Base-by-base conservation (phyloP, 1,139 yeast genomes). In the Hyphopichia burtonii region DNA sequence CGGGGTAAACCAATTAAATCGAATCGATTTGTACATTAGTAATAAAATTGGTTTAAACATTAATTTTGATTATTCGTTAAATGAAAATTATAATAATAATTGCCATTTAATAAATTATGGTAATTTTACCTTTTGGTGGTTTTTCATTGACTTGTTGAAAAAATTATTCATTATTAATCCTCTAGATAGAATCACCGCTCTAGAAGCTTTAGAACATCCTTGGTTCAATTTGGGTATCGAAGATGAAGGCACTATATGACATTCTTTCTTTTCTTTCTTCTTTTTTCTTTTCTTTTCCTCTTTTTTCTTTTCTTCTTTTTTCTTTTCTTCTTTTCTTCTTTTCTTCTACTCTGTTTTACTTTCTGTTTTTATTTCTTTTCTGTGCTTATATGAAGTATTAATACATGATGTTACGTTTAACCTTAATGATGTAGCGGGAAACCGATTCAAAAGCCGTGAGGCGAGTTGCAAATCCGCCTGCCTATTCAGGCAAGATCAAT, bases 171-270 rank as follows among this genome's bases (percentile, higher is more conserved):
- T 75, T 39, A 80, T 81, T 38, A 81, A 84, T 57, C 91, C 93
- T 3, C 62, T 71, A 1, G 74, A 77, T 46, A 66, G 94, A 54
- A 69, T 85, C 34, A 76, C 80, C 5, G 91, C 91, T 1, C 68
- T 72, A 44, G 87, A 83, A 42, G 90, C 91, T 1, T 65, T 86
- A 62, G 76, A 79, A 40, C 93, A 86, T 60, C 83, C 83, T 43
- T 86, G 93, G 91, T 86, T 86, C 59, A 77, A 79, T 52, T 72
- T 74, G 55, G 94, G 93, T 27, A 82, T 84, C 41, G 79, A 82
- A 53, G 94, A 85, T 63, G 91, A 85, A 53, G 93, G 87, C 11
- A 25, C 28, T 10, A 25, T 25, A 28, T 14, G 8, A 14, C 4
- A 14, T 28, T 5, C 30, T 27, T 27, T 27, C 30, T 27, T 27